Evolutionary conservation across 139 green algal species (phyloP).

Genomic region (Chlamydomonas sp.): DNA sequence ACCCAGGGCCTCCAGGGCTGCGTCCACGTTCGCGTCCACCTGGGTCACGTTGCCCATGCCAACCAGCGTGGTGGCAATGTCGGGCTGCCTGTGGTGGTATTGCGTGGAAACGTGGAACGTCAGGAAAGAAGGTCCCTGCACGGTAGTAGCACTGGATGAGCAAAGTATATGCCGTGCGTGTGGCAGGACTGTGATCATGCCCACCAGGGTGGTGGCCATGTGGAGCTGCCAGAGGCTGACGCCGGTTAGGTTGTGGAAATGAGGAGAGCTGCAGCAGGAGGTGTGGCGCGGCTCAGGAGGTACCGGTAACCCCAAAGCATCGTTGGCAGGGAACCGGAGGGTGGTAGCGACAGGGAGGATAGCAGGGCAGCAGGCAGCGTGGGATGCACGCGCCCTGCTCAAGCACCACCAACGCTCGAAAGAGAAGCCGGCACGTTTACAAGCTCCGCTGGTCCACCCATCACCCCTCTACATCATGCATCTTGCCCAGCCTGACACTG

Average conservation of each 20-base stretch:
- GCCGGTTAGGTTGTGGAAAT: too few relatives aligned
- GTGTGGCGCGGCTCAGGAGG: background rate
- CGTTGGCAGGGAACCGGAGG: background rate
- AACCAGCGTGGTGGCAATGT: slow-evolving; percentile 82
- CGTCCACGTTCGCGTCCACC: slow-evolving; percentile 74
- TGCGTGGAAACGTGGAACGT: background rate
- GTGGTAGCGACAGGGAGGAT: background rate
- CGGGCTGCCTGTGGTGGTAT: slow-evolving; percentile 38
- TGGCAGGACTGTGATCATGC: background rate
- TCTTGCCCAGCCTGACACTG: background rate
- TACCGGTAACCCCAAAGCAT: background rate
- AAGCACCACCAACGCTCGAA: too few relatives aligned
- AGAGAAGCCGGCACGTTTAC: too few relatives aligned
- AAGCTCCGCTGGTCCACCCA: too few relatives aligned
- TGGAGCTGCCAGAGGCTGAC: background rate
- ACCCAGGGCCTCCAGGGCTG: slow-evolving; percentile 66
- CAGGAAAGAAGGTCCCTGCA: background rate
- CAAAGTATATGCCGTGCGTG: background rate
- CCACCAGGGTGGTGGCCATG: background rate
- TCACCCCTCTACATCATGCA: background rate
- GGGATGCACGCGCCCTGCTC: too few relatives aligned
- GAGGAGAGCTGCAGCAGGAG: background rate
- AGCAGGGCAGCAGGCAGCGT: background rate
- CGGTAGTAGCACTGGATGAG: background rate
- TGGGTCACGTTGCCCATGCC: slow-evolving; percentile 76